Evolutionary conservation across 176 grass and related monocot genomes (phyloP), one percentile per base, ranked within the genome.

Genomic region (Ananas comosus): DNA sequence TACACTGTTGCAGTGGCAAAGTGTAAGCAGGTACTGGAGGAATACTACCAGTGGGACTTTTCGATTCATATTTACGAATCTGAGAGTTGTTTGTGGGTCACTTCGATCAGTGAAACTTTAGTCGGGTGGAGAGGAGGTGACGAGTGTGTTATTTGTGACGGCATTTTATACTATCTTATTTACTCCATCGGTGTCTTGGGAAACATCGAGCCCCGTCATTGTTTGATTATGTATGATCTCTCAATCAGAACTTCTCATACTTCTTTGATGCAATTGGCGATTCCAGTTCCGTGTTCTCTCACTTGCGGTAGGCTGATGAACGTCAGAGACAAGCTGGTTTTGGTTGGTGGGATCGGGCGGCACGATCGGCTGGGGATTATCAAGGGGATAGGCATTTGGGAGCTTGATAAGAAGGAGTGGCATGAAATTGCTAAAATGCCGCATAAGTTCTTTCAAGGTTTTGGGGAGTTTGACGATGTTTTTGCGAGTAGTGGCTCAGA

Each of bases 311-410:
- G 87, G 50, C 51, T 96, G 79, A 96, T 91, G 91, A 96, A 91
- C 61, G 72, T 91, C 11, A 69, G 75, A 23, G 87, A 81, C 67
- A 96, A 56, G 75, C 78, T 96, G 24, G 73, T 96, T 12, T 73
- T 96, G 59, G 85, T 96, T 23, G 87, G 91, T 2, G 91, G 91
- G 50, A 96, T 96, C 64, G 91, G 91, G 14, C 91, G 88, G 74
- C 82, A 72, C 64, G 91, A 96, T 65, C 72, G 87, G 13, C 91
- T 87, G 12, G 91, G 85, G 23, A 87, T 96, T 72, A 90, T 96
- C 57, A 96, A 96, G 82, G 91, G 91, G 64, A 96, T 96, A 64
- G 91, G 91, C 9, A 83, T 96, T 48, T 96, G 91, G 91, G 91
- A 91, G 53, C 75, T 96, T 64, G 68, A 51, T 53, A 80, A 81